A percentile compares a stretch with the other conserved stretches of the same genome.
Conservation (phyloP, 495 filamentous ascomycete genomes). For the Hypoxylon perforatum region DNA sequence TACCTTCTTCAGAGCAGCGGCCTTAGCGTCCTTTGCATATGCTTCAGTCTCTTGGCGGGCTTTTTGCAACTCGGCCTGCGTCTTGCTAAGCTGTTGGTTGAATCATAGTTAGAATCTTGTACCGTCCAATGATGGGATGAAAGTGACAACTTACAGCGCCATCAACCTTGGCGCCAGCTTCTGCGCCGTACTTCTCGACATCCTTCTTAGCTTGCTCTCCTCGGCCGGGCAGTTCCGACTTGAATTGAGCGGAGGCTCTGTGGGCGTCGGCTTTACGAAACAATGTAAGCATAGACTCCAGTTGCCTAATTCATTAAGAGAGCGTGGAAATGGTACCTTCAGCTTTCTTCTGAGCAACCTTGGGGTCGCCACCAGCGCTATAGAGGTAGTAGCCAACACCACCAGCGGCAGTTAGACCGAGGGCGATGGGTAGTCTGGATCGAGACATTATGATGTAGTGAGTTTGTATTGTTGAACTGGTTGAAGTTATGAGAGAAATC, state of each 20-base stretch:
- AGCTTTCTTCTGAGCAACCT: slow-evolving; percentile 80
- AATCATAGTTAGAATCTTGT: slow-evolving; percentile 8
- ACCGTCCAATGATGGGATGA: slow-evolving; percentile 6
- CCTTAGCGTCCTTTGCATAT: slow-evolving; percentile 67
- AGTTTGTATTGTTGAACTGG: slow-evolving; percentile 10
- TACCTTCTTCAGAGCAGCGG: slow-evolving; percentile 74
- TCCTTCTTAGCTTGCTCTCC: slow-evolving; percentile 53
- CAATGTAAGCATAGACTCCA: neutral
- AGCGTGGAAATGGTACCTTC: slow-evolving; percentile 67
- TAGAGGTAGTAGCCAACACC: slow-evolving; percentile 92
- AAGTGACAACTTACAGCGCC: slow-evolving; percentile 50
- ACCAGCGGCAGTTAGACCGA: slow-evolving; percentile 72
- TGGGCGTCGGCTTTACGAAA: slow-evolving; percentile 66
- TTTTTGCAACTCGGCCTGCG: slow-evolving; percentile 66
- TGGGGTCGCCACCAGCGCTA: slow-evolving; percentile 82
- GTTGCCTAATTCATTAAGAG: neutral
- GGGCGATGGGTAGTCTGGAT: slow-evolving; percentile 64
- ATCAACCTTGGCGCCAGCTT: slow-evolving; percentile 61
- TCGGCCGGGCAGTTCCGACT: slow-evolving; percentile 63
- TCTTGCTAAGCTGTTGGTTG: slow-evolving; percentile 66
- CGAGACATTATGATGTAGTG: slow-evolving; percentile 59
- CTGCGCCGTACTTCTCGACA: slow-evolving; percentile 51
- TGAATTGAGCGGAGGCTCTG: slow-evolving; percentile 72
- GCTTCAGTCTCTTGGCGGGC: slow-evolving; percentile 67
- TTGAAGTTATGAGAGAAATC: slow-evolving; percentile 6